A percentile compares a stretch with the other conserved stretches of the same genome.
phyloP scores from a whole-genome alignment of 305 asterid species.

The Fraxinus angustifolia region DNA sequence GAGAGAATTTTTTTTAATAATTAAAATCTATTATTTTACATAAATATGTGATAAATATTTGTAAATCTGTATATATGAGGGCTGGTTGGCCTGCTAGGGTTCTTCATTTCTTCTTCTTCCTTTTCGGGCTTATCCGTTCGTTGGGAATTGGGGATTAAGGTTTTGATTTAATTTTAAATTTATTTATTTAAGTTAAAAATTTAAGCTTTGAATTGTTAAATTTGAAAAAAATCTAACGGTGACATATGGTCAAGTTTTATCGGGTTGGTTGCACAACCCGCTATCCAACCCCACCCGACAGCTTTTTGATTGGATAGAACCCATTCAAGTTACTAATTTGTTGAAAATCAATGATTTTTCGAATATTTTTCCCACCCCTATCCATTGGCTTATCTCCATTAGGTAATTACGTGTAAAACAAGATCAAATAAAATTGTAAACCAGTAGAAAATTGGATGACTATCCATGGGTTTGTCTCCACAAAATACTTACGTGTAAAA shows the following conservation, averaged over 20 bases:
- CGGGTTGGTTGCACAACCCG: not conserved
- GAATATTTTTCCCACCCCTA: not conserved
- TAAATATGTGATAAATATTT: not conserved
- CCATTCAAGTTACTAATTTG: not conserved
- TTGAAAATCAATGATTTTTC: not conserved
- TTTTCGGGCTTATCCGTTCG: not conserved
- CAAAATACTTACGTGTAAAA: not conserved
- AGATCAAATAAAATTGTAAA: not conserved
- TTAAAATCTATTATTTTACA: not conserved
- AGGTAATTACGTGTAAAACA: not conserved
- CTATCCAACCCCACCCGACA: not conserved
- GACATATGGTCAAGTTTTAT: not conserved
- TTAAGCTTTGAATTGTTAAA: not conserved
- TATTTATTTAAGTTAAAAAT: not conserved
- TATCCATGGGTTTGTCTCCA: not conserved
- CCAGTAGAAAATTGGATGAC: not conserved
- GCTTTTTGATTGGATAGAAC: not conserved
- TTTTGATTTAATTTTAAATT: too few species aligned
- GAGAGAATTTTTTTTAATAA: too few species aligned
- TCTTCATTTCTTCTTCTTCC: not conserved
- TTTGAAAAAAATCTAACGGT: not conserved
- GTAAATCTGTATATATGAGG: not conserved
- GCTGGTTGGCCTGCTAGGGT: not conserved
- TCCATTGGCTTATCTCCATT: not conserved
- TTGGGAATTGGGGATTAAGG: not conserved